Evolutionary conservation across 1,284 basidiomycete species (phyloP).

Genomic region (Trametes versicolor): DNA sequence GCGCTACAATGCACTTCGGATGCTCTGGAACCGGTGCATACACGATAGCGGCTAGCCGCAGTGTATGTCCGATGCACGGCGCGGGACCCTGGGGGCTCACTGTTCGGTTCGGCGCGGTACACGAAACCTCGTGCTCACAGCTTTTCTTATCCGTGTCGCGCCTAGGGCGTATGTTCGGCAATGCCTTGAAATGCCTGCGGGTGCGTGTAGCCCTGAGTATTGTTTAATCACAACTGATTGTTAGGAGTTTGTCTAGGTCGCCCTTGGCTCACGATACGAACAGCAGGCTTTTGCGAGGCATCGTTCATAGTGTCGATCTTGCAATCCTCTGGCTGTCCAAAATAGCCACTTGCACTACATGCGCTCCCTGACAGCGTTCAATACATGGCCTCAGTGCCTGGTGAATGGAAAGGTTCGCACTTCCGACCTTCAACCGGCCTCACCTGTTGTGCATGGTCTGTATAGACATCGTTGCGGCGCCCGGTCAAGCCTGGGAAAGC

Average conservation of each 20-base stretch:
- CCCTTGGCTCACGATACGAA: too few relatives aligned
- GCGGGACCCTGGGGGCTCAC: not conserved
- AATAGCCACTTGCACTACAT: not conserved
- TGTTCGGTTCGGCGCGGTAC: not conserved
- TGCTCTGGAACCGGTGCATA: conserved; percentile 7
- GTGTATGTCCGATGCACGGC: not conserved
- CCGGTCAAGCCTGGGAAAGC: not conserved
- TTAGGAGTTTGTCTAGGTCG: too few relatives aligned
- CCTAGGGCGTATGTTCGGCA: too few relatives aligned
- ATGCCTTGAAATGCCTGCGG: not conserved
- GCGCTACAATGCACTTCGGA: not conserved
- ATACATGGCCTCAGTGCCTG: not conserved
- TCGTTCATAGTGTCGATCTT: not conserved
- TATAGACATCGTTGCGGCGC: not conserved
- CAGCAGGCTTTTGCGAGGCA: too few relatives aligned
- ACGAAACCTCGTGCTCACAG: not conserved
- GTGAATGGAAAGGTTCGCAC: not conserved
- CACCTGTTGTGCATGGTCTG: conserved; percentile 10
- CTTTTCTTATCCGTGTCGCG: not conserved
- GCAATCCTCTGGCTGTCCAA: not conserved
- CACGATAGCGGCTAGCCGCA: not conserved
- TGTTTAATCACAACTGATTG: not conserved
- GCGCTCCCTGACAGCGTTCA: not conserved
- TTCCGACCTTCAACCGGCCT: conserved; percentile 2
- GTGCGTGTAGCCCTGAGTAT: not conserved